Base-by-base conservation (phyloP, 1,284 basidiomycete genomes). In the Limonomyces culmigenus region DNA sequence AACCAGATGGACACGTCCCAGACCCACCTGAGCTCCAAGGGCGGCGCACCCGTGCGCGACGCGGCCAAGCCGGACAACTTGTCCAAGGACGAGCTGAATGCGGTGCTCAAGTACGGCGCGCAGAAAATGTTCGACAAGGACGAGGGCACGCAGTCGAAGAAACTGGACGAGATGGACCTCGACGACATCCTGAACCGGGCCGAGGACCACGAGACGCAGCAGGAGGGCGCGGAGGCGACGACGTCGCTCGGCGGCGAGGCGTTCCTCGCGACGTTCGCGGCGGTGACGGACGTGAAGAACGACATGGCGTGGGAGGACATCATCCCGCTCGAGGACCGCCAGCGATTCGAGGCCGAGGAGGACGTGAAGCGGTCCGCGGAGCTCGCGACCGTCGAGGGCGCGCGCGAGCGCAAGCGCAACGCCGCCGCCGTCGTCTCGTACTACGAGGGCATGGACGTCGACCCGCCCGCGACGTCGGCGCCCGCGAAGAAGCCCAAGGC, bases 301-400 rank as follows among this genome's bases (percentile, higher is more conserved):
- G 89, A 93, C 58, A 85, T 97, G 67, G 87, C 63, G 51, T 98
- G 95, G 95, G 95, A 98, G 52, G 95, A 98, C 46, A 98, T 99
- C 52, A 98, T 99, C 47, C 95, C 95, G 5, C 58, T 84, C 10
- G 88, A 93, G 27, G 89, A 92, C 49, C 80, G 95, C 5, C 77
- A 83, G 52, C 78, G 77, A 54, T 74, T 81, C 34, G 86, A 92
- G 43, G 86, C 92, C 43, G 70, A 74, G 34, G 87, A 91, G 45
- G 87, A 88, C 44, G 83, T 76, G 45, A 70, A 75, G 42, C 63
- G 67, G 38, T 74, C 71, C 50, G 69, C 67, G 35, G 77, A 79
- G 47, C 80, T 85, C 44, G 45, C 73, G 36, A 64, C 60, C 37
- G 60, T 72, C 2, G 67, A 72, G 46, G 77, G 83, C 41, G 62